Evolutionary conservation across 495 filamentous ascomycete species (phyloP), one percentile per base, ranked within the genome.

Genomic region (Aspergillus asperescens): DNA sequence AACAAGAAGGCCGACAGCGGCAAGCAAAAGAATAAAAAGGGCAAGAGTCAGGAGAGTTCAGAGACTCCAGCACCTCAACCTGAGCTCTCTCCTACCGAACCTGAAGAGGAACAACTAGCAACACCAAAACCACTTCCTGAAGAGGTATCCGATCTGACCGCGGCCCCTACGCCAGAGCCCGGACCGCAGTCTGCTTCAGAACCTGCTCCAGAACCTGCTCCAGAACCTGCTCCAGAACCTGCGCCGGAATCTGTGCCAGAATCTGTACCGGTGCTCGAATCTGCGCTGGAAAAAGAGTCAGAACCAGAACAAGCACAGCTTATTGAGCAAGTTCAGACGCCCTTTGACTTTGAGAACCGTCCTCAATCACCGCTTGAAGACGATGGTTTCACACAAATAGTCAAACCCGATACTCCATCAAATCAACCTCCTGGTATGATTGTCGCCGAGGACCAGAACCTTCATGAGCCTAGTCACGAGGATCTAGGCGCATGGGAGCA

Each of bases 11-110:
- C 61, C 39, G 58, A 50, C 41, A 55, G 52, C 18, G 44, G 18
- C 34, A 72, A 70, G 54, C 59, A 64, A 60, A 72, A 71, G 62
- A 63, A 66, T 66, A 75, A 73, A 57, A 73, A 71, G 64, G 55
- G 47, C 27, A 71, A 71, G 64, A 61, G 48, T 47, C 68, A 69
- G 50, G 71, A 70, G 38, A 44, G 37, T 37, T 52, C 61, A 56
- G 66, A 70, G 46, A 56, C 47, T 47, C 66, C 68, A 41, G 62
- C 68, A 50, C 59, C 60, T 56, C 54, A 50, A 53, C 55, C 57
- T 19, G 56, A 63, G 48, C 60, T 65, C 37, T 48, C 64, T 48
- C 48, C 54, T 47, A 40, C 34, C 19, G 49, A 52, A 29, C 35
- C 47, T 50, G 47, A 54, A 32, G 38, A 62, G 28, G 39, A 61